Conservation (phyloP, 164 flowering plant genomes). For the Stephania yunnanensis region DNA sequence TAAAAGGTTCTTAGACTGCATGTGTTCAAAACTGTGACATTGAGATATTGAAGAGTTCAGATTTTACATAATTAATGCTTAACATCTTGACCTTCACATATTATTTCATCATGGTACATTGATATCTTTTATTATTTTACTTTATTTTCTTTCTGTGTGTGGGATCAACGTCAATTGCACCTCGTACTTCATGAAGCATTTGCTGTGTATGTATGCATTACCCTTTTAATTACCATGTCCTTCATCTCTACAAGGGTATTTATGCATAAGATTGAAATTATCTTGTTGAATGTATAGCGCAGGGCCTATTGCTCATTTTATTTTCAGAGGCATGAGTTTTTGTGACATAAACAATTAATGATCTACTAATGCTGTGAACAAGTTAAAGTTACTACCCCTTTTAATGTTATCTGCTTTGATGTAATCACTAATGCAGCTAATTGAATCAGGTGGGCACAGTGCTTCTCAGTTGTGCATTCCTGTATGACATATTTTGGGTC, state of each 20-base stretch:
- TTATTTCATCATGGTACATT: too few relatives aligned
- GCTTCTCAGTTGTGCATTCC: conserved; percentile 90
- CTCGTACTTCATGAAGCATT: neutral
- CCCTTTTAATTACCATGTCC: neutral
- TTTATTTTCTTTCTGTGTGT: neutral
- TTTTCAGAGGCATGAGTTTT: neutral
- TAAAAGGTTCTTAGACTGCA: too few relatives aligned
- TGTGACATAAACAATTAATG: neutral
- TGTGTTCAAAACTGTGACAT: too few relatives aligned
- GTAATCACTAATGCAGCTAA: conserved; percentile 8
- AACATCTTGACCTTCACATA: too few relatives aligned
- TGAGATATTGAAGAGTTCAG: too few relatives aligned
- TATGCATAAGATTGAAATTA: neutral
- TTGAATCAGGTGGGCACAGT: conserved; percentile 84
- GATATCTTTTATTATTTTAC: neutral
- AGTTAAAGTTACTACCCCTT: neutral
- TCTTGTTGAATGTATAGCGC: neutral
- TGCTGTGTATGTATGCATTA: neutral
- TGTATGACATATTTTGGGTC: conserved; percentile 98
- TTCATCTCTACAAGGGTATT: neutral
- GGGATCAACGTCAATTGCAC: neutral
- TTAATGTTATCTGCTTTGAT: neutral
- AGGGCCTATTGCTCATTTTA: neutral
- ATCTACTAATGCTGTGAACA: neutral
- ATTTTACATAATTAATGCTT: too few relatives aligned